Evolutionary conservation across 345 rosid genomes (phyloP).

Genomic region (Melastoma malabathricum): DNA sequence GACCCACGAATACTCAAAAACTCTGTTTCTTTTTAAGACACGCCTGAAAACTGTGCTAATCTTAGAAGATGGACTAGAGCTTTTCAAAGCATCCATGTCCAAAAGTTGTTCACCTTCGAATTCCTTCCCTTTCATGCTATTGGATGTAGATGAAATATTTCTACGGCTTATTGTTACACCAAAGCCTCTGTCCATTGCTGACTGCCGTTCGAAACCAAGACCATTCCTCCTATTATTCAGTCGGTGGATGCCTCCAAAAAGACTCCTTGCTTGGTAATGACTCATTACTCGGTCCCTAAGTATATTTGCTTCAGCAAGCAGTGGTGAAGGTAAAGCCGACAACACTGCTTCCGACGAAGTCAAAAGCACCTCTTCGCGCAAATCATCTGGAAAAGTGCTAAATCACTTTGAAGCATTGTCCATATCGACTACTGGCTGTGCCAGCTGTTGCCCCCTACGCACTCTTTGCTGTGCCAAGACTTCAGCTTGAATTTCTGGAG

Average conservation of each 20-base stretch:
- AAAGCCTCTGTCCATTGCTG: constrained; percentile 88
- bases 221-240: constrained; percentile 68
- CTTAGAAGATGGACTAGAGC: constrained; percentile 71
- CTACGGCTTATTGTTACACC: constrained; percentile 77
- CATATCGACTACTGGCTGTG: constrained; percentile 98
- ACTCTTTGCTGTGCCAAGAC: constrained; percentile 98
- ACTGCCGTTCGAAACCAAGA: constrained; percentile 77
- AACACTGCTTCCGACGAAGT: constrained; percentile 92
- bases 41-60: constrained; percentile 82
- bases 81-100: constrained; percentile 57
- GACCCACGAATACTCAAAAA: too few relatives aligned
- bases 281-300: constrained; percentile 95
- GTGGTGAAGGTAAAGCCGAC: constrained; percentile 82
- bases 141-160: constrained; percentile 43
- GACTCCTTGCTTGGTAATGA: constrained; percentile 90
- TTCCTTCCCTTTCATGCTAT: constrained; percentile 62
- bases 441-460: constrained; percentile 79
- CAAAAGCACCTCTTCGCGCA: constrained; percentile 98
- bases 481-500: constrained; percentile 98
- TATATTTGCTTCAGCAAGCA: constrained; percentile 96
- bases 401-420: constrained; percentile 97
- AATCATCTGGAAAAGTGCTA: constrained; percentile 86
- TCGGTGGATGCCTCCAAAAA: constrained; percentile 75
- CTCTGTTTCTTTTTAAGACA: too few relatives aligned
- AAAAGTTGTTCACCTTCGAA: constrained; percentile 82